Percentiles rank a stretch among this genome's conserved stretches.
Conservation (phyloP, 2,329 filamentous ascomycete species). For the Fusarium bactridioides region DNA sequence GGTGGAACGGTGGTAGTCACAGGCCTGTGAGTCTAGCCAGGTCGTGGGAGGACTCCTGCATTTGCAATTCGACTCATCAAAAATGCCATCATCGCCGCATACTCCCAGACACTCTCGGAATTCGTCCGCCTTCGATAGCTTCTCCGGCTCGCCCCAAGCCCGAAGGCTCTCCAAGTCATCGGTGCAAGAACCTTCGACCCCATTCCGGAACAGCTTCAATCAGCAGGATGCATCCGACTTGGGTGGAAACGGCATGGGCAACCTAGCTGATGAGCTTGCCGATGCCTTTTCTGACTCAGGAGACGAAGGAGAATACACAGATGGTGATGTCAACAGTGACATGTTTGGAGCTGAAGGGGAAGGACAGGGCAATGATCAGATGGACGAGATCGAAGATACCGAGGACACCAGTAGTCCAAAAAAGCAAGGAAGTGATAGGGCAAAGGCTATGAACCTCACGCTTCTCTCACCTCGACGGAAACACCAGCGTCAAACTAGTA, state of each 20-base stretch:
- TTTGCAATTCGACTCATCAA: conserved; percentile 21
- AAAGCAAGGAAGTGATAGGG: conserved; percentile 32
- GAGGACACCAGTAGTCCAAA: conserved; percentile 15
- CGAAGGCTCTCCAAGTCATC: conserved; percentile 62
- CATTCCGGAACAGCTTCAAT: conserved; percentile 58
- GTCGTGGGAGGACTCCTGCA: conserved; percentile 16
- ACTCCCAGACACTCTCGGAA: conserved; percentile 68
- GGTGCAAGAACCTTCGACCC: conserved; percentile 58
- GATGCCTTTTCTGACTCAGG: conserved; percentile 74
- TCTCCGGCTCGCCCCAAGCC: conserved; percentile 54
- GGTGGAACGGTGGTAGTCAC: conserved; percentile 26
- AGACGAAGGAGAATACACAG: conserved; percentile 62
- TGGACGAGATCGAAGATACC: conserved; percentile 20
- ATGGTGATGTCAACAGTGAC: conserved; percentile 49
- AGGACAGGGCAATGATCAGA: conserved; percentile 5
- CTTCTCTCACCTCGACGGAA: conserved; percentile 54
- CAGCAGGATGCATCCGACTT: conserved; percentile 59
- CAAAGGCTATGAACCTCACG: conserved; percentile 52
- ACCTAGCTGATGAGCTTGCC: conserved; percentile 81
- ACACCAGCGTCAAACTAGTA: conserved; percentile 62
- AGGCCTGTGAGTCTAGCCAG: conserved; percentile 12
- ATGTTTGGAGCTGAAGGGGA: conserved; percentile 10
- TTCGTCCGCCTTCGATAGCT: conserved; percentile 62
- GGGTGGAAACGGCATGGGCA: conserved; percentile 70
- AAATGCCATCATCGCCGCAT: conserved; percentile 55